Evolutionary conservation across 1,284 basidiomycete species (phyloP).

Genomic region (Leccinum fuscescens): DNA sequence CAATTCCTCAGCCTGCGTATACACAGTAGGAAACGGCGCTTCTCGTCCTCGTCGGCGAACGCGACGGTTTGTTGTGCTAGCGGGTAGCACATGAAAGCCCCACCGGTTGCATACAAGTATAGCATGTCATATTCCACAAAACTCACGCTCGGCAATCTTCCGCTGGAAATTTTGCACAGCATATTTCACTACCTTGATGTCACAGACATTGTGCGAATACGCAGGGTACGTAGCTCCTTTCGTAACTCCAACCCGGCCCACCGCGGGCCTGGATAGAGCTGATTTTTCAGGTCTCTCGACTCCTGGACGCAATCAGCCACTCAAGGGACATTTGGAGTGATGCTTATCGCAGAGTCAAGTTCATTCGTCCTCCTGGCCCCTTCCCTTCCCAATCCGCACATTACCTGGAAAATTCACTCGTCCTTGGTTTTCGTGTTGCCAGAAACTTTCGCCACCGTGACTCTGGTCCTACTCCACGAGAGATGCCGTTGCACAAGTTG

Average conservation of each 20-base stretch:
- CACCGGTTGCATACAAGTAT: background rate
- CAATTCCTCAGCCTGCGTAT: background rate
- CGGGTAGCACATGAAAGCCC: background rate
- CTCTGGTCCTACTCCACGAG: background rate
- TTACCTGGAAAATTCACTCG: slow-evolving; percentile 16
- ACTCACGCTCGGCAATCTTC: background rate
- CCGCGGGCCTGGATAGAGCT: background rate
- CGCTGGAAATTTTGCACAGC: background rate
- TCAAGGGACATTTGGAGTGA: slow-evolving; percentile 16
- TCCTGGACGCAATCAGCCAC: slow-evolving; percentile 7
- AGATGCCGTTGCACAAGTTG: background rate
- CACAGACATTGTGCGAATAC: background rate
- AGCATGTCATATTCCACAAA: background rate
- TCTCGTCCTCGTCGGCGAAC: background rate
- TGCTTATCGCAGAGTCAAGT: slow-evolving; percentile 14
- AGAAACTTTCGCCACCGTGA: background rate
- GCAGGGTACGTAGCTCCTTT: background rate
- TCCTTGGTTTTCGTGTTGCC: slow-evolving; percentile 8
- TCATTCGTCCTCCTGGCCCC: slow-evolving; percentile 21
- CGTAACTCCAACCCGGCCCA: background rate
- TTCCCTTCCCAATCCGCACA: slow-evolving; percentile 14
- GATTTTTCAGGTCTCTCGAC: slow-evolving; percentile 17
- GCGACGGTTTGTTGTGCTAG: background rate
- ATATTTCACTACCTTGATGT: background rate
- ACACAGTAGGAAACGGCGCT: background rate